Evolutionary conservation across 495 filamentous ascomycete species (phyloP).

Genomic region (Trichodelitschia bisporula): DNA sequence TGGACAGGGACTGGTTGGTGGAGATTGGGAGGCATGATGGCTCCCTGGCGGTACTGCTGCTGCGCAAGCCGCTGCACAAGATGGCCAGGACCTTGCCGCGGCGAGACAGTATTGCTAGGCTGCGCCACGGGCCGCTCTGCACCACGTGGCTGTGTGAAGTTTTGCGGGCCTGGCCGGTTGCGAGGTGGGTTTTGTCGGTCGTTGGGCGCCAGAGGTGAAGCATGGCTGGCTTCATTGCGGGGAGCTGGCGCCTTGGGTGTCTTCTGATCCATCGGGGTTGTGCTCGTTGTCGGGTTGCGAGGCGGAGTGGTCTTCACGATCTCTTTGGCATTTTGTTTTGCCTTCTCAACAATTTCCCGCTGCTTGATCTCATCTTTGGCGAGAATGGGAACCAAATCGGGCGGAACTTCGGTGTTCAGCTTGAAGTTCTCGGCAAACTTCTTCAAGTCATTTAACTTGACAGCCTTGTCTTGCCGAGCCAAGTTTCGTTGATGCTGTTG

Average conservation of each 20-base stretch:
- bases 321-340: slow-evolving; percentile 19
- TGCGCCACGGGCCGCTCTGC: too few species aligned
- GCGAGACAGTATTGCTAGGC: too few species aligned
- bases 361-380: slow-evolving; percentile 89
- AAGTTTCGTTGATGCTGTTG: slow-evolving; percentile 47
- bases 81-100: too few species aligned
- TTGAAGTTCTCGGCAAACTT: slow-evolving; percentile 91
- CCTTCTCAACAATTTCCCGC: slow-evolving; percentile 71
- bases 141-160: too few species aligned
- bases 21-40: slow-evolving; percentile 9
- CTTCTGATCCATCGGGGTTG: slow-evolving; percentile 9
- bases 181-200: too few species aligned
- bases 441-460: slow-evolving; percentile 81
- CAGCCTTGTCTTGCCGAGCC: slow-evolving; percentile 46
- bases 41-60: slow-evolving; percentile 21
- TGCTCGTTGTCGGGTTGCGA: slow-evolving; percentile 6
- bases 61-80: too few species aligned
- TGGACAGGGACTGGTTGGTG: slow-evolving; percentile 11
- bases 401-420: slow-evolving; percentile 69
- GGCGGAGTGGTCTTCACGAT: slow-evolving; percentile 24
- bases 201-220: too few species aligned
- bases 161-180: too few species aligned
- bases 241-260: neutral
- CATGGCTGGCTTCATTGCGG: too few species aligned
- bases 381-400: slow-evolving; percentile 79